phyloP scores from a whole-genome alignment of 2,329 filamentous ascomycete genomes.

The Botrytis paeoniae region DNA sequence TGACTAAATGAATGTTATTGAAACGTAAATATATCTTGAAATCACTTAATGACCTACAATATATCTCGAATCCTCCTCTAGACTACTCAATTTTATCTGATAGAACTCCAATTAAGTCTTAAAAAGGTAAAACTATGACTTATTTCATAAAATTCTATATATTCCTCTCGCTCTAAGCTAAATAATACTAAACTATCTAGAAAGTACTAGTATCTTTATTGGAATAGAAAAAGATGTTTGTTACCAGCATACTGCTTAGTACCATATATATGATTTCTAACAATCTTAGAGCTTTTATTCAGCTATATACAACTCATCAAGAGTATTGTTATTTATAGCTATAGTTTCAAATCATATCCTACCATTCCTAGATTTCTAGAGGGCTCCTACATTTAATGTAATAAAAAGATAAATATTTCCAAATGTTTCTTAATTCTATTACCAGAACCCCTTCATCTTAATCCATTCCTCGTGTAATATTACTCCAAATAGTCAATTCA shows the following conservation, averaged over 20 bases:
- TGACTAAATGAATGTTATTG: background rate
- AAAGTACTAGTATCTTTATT: background rate
- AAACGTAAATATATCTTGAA: background rate
- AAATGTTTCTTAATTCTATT: rapidly evolving
- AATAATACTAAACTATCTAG: background rate
- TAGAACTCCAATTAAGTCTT: background rate
- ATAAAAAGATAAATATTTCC: background rate
- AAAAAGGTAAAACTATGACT: background rate
- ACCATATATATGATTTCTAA: no score
- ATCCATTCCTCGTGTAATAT: background rate
- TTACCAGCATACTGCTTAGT: no score
- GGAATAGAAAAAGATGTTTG: no score
- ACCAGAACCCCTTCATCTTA: background rate
- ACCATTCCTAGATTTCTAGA: rapidly evolving
- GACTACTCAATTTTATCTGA: background rate
- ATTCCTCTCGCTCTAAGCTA: background rate
- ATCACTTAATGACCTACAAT: background rate
- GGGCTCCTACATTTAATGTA: rapidly evolving
- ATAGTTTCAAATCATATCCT: rapidly evolving
- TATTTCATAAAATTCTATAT: background rate
- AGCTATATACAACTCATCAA: background rate
- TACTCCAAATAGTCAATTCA: rapidly evolving
- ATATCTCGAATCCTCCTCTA: background rate
- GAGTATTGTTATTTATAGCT: rapidly evolving
- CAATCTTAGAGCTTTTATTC: background rate